Evolutionary conservation across 768 basidiomycete species (phyloP), one percentile per base, ranked within the genome.

Genomic region (Dictyophora rubrovolvata): DNA sequence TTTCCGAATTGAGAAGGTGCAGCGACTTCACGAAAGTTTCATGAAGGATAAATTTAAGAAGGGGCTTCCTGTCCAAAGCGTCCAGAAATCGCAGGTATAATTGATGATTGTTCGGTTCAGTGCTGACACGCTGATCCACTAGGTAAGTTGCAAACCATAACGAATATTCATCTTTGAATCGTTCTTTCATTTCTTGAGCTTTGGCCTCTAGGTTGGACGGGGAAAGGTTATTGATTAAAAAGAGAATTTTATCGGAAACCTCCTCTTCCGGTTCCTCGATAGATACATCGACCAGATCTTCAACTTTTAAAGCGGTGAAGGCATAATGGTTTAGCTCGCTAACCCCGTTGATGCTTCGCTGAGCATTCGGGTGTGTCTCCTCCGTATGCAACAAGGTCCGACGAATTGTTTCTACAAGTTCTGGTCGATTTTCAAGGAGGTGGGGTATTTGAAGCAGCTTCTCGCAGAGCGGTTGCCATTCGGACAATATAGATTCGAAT

Each of bases 141-240:
- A 99, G 80, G 71, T 98, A 99, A 69, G 96, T 88, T 49, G 96
- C 95, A 66, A 99, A 96, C 96, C 96, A 99, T 50, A 88, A 80
- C 8, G 91, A 84, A 68, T 93, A 84, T 46, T 81, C 76, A 65
- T 93, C 87, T 50, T 87, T 80, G 71, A 95, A 95, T 58, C 89
- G 77, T 34, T 83, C 83, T 57, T 77, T 79, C 86, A 99, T 93
- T 66, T 98, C 96, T 34, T 73, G 70, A 36, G 93, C 74, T 71
- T 99, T 99, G 22, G 78, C 65, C 37, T 93, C 93, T 61, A 96
- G 94, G 69, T 98, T 99, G 70, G 77, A 89, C 10, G 92, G 89
- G 0, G 95, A 93, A 59, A 99, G 80, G 64, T 99, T 98, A 75
- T 99, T 99, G 72, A 99, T 85, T 66, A 97, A 95, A 77, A 99